phyloP scores from a whole-genome alignment of 2,329 filamentous ascomycete genomes.

The Venturia pyrina region DNA sequence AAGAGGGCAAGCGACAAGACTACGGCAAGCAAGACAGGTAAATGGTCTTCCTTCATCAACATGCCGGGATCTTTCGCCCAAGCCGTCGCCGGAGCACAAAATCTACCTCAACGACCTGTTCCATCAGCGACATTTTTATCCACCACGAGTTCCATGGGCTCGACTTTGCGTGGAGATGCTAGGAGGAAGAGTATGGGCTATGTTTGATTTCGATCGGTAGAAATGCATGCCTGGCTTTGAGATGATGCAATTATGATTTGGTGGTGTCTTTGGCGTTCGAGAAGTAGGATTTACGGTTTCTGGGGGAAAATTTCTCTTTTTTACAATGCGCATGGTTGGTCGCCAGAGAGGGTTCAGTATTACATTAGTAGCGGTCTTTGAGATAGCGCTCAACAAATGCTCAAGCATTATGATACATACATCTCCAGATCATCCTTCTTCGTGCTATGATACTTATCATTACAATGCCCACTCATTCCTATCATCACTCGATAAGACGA shows the following conservation, averaged over 20 bases:
- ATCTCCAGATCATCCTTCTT: background rate
- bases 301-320: too few relatives aligned
- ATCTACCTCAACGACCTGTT: background rate
- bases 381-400: too few relatives aligned
- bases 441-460: background rate
- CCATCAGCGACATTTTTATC: background rate
- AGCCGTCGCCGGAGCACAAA: background rate
- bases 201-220: background rate
- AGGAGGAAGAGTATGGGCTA: background rate
- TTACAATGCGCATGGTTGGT: too few relatives aligned
- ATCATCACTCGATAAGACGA: conserved; percentile 65
- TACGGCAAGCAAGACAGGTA: background rate
- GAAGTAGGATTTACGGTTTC: too few relatives aligned
- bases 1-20: background rate
- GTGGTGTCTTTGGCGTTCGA: background rate
- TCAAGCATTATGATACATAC: too few relatives aligned
- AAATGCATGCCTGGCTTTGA: background rate
- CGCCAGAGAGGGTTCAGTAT: too few relatives aligned
- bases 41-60: background rate
- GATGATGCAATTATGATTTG: background rate
- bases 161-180: background rate
- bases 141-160: background rate
- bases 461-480: conserved; percentile 65
- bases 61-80: conserved; percentile 1
- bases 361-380: too few relatives aligned